Conservation (phyloP, 768 basidiomycete genomes). For the Tricholoma flavovirens region DNA sequence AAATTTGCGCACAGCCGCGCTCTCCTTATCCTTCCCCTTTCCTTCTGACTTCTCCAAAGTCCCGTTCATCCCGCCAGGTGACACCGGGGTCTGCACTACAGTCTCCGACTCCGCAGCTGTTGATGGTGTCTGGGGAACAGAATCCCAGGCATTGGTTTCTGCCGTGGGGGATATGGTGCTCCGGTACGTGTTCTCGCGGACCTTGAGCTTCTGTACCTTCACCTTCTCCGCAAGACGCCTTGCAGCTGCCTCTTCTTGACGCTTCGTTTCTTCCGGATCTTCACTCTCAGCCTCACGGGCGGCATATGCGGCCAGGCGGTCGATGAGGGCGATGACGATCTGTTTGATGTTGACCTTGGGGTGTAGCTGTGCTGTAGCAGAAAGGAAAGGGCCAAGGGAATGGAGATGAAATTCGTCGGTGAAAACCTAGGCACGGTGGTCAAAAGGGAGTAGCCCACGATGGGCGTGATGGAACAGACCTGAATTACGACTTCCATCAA, state of each 20-base stretch:
- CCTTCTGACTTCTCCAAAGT: constrained; percentile 23
- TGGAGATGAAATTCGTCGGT: constrained; percentile 98
- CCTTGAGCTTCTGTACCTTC: constrained; percentile 60
- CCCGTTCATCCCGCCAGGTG: constrained; percentile 19
- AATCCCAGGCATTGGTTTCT: constrained; percentile 42
- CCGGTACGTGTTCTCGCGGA: constrained; percentile 45
- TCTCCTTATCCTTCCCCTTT: constrained; percentile 62
- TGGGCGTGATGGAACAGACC: constrained; percentile 36
- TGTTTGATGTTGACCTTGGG: constrained; percentile 98
- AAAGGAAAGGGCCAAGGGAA: constrained; percentile 92
- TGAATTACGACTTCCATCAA: constrained; percentile 99
- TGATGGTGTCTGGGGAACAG: constrained; percentile 29
- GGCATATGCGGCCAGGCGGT: constrained; percentile 91
- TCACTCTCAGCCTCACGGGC: constrained; percentile 97
- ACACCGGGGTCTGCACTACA: constrained; percentile 22
- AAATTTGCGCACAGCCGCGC: constrained; percentile 66
- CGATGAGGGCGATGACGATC: constrained; percentile 96
- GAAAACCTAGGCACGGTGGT: constrained; percentile 63
- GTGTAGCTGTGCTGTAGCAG: constrained; percentile 92
- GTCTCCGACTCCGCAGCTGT: constrained; percentile 27
- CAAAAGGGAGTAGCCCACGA: neutral
- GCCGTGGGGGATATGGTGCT: constrained; percentile 28
- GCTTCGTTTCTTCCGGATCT: constrained; percentile 89
- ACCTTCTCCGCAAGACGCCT: constrained; percentile 84
- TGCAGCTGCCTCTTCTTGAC: constrained; percentile 90